Conservation (phyloP, 176 grass and related monocot species). For the Oryza glumipatula region DNA sequence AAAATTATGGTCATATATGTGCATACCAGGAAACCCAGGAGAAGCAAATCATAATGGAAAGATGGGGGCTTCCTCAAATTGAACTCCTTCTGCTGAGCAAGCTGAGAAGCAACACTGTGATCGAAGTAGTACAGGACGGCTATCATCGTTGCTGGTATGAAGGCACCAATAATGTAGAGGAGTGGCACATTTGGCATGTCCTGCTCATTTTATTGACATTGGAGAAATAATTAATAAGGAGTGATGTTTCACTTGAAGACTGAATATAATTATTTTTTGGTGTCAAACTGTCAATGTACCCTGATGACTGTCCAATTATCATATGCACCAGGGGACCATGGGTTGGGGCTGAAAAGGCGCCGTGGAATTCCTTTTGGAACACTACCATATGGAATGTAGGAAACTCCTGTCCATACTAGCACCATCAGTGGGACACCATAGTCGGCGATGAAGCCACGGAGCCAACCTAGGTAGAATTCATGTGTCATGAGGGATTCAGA, state of each 20-base stretch:
- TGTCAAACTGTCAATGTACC: slow-evolving; percentile 39
- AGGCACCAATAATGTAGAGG: slow-evolving; percentile 89
- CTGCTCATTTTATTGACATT: slow-evolving; percentile 50
- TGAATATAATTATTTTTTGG: background rate
- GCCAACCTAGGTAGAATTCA: slow-evolving; percentile 63
- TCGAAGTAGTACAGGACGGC: slow-evolving; percentile 98
- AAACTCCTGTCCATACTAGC: slow-evolving; percentile 94
- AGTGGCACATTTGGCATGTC: slow-evolving; percentile 90
- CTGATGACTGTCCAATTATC: slow-evolving; percentile 94
- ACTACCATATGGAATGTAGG: slow-evolving; percentile 71
- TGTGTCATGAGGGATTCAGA: slow-evolving; percentile 20
- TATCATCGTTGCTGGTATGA: slow-evolving; percentile 99
- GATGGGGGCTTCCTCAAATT: slow-evolving; percentile 96
- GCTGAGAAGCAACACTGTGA: slow-evolving; percentile 97
- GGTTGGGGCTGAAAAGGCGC: slow-evolving; percentile 96
- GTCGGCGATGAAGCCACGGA: slow-evolving; percentile 87
- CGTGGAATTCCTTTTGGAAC: slow-evolving; percentile 88
- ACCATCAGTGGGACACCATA: slow-evolving; percentile 99
- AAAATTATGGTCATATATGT: slow-evolving; percentile 28
- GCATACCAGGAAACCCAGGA: slow-evolving; percentile 93
- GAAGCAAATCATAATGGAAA: slow-evolving; percentile 98
- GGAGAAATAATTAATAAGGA: slow-evolving; percentile 15
- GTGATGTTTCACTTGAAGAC: slow-evolving; percentile 15
- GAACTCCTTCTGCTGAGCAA: slow-evolving; percentile 96
- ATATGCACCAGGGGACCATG: slow-evolving; percentile 98